Evolutionary conservation across 192 early-diverging fungal genomes (phyloP), one percentile per base, ranked within the genome.

Genomic region (Podila minutissima): DNA sequence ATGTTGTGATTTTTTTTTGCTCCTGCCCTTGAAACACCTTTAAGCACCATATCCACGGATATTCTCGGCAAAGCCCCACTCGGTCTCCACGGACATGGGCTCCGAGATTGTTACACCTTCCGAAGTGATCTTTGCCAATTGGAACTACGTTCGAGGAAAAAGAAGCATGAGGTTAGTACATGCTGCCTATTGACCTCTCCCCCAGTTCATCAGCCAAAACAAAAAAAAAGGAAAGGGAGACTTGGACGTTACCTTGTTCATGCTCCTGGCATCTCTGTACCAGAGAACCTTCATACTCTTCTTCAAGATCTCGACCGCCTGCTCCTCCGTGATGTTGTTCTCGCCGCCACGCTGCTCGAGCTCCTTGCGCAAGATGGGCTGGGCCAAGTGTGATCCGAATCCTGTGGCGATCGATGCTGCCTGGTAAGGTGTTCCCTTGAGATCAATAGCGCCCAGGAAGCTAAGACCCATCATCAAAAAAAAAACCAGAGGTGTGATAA

Each of bases 351-450:
- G 89, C 31, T 91, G 93, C 82, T 98, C 97, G 9, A 98, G 91
- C 37, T 90, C 91, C 81, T 94, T 98, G 84, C 98, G 89, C 81
- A 99, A 82, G 63, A 98, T 91, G 33, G 98, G 98, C 67, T 93
- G 93, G 32, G 95, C 96, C 68, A 98, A 82, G 77, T 97, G 91
- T 37, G 86, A 90, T 28, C 98, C 98, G 77, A 94, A 98, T 26
- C 98, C 98, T 37, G 98, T 99, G 41, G 98, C 95, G 72, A 99
- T 95, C 15, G 93, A 95, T 19, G 91, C 82, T 15, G 95, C 82
- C 75, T 96, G 89, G 74, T 98, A 98, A n/a, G 95, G 95, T 20
- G 97, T 98, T 59, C 97, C 98, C 74, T 93, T 91, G 37, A 96
- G 84, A 82, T 98, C 96, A 55, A 97, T 94, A 62, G 90, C 97